Evolutionary conservation across 306 rosid genomes (phyloP).

Genomic region (Mimosa bimucronata): DNA sequence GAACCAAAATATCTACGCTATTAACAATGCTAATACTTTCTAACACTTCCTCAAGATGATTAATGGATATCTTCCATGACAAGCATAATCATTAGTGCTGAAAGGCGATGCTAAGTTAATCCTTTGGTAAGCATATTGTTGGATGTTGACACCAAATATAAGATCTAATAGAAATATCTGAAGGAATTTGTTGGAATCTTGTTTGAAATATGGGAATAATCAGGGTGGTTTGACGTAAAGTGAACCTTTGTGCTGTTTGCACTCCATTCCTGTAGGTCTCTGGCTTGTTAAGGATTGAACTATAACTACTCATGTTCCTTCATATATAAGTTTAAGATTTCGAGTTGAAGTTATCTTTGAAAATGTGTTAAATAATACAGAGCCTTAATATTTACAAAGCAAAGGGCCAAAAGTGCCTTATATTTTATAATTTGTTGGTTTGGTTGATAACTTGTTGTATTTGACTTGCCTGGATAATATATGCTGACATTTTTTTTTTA

Average conservation of each 20-base stretch:
- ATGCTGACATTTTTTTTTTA: conserved; percentile 30
- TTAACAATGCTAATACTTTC: neutral
- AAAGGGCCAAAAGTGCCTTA: neutral
- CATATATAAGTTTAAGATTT: neutral
- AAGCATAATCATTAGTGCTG: no score
- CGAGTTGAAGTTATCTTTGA: neutral
- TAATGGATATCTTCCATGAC: no score
- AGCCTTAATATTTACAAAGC: neutral
- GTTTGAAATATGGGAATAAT: no score
- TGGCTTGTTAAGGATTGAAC: neutral
- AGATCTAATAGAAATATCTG: no score
- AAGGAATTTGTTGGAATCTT: no score
- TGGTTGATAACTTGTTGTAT: conserved; percentile 30
- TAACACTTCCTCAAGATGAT: neutral
- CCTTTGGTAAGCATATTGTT: no score
- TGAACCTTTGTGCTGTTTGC: neutral
- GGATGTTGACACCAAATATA: no score
- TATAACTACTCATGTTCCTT: neutral
- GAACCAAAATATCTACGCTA: neutral
- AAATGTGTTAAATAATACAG: neutral
- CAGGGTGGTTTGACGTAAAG: no score
- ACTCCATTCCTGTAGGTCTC: neutral
- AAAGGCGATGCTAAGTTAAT: no score
- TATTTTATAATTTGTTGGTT: neutral
- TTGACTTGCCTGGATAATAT: neutral